Base-by-base conservation (phyloP, 202 grass and related monocot species). In the Setaria italica region DNA sequence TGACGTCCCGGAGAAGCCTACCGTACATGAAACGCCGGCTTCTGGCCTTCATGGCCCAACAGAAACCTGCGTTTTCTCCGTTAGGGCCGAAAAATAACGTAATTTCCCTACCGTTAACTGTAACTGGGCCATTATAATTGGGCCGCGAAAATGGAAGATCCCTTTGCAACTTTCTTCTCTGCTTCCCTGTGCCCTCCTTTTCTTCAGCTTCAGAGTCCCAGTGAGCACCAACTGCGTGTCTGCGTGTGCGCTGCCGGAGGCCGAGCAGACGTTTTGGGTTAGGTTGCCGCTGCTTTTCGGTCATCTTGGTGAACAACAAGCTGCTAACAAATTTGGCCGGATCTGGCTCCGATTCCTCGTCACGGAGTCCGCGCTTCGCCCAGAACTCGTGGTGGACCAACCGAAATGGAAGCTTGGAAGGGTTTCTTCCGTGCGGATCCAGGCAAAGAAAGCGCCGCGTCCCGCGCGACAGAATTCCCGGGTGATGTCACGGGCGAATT, bases 311-410 rank as follows among this genome's bases (percentile, higher is more conserved):
- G 80, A 87, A 2, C 89, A 80, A 75, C 67, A 87, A 16, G 20
- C 1, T 9, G 74, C 45, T 80, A 90, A 84, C 80, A 90, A 70
- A 43, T 86, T 67, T 67, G 80, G 25, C 67, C 11, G 48, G 55
- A 45, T 74, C 43, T 59, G 13, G 69, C 6, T 85, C 12, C 9
- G 10, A 16, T 2, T 77, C 11, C 19, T 49, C 54, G 74, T 89
- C 79, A 87, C 59, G 82, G 48, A 54, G 67, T 62, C 29, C 17
- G 68, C 80, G 32, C 59, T 30, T 1, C 17, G 35, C 62, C 75
- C 80, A 11, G 4, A 70, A 76, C 76, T 75, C 46, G 9, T 55
- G 89, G 85, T 70, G 89, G 89, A 80, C 76, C 85, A 87, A 90
- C 85, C 29, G 80, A 87, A 87, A 84, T 10, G 80, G 85, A 87